Percentiles rank a stretch among this genome's conserved stretches.
Conservation (phyloP, 352 stramenopile genomes). For the Phytophthora pini region DNA sequence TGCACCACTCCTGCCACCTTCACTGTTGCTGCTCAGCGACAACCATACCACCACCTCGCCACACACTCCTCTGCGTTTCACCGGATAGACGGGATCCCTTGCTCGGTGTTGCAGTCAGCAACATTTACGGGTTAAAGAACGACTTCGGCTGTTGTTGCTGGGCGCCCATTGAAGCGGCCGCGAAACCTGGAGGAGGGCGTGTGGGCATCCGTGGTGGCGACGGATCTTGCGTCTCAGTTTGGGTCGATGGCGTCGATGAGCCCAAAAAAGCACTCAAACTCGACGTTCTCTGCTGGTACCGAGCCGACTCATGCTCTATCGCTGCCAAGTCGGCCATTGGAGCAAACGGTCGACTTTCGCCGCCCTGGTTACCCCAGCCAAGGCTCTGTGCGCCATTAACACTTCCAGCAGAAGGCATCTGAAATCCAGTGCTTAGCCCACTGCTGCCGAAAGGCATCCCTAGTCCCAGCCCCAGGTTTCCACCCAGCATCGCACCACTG, state of each 20-base stretch:
- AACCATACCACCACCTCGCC: slow-evolving; percentile 7
- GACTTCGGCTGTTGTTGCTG: slow-evolving; percentile 48
- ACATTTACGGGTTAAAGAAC: slow-evolving; percentile 66
- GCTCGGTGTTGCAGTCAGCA: slow-evolving; percentile 9
- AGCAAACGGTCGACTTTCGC: slow-evolving; percentile 37
- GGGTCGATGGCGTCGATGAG: slow-evolving; percentile 31
- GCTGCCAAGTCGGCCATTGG: slow-evolving; percentile 75
- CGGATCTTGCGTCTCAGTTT: slow-evolving; percentile 31
- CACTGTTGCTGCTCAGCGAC: slow-evolving; percentile 2
- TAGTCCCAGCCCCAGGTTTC: slow-evolving; percentile 20
- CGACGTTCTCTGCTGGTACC: slow-evolving; percentile 76
- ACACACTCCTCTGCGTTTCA: slow-evolving; percentile 4
- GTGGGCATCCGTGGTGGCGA: slow-evolving; percentile 34
- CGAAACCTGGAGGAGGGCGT: slow-evolving; percentile 55
- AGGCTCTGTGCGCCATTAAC: slow-evolving; percentile 2
- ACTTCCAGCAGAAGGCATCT: slow-evolving; percentile 17
- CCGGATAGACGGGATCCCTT: slow-evolving; percentile 9
- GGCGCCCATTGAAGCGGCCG: slow-evolving; percentile 16
- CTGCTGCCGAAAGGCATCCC: slow-evolving; percentile 29
- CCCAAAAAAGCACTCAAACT: slow-evolving; percentile 78
- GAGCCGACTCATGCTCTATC: slow-evolving; percentile 67
- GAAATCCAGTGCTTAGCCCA: slow-evolving; percentile 24
- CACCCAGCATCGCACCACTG: slow-evolving; percentile 19
- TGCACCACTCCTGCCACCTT: slow-evolving; percentile 12
- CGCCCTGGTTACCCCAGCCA: slow-evolving; percentile 9